phyloP scores from a whole-genome alignment of 2,329 filamentous ascomycete genomes.

The Penicillium sclerotiorum region DNA sequence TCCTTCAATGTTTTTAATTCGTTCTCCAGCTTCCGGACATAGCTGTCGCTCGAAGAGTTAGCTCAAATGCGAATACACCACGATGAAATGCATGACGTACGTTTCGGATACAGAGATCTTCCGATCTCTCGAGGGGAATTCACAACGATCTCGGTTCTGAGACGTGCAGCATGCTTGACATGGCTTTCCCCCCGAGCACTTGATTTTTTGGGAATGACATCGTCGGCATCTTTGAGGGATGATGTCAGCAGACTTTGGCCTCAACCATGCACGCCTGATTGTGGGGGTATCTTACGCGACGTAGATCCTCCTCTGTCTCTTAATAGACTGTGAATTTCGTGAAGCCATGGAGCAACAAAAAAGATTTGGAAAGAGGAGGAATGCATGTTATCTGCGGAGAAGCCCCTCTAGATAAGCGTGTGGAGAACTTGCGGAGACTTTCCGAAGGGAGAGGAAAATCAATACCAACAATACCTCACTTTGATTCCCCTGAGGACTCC shows the following conservation, averaged over 20 bases:
- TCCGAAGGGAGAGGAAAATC: background rate
- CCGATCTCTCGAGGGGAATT: slow-evolving; percentile 38
- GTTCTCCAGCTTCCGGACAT: slow-evolving; percentile 19
- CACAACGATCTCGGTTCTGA: slow-evolving; percentile 29
- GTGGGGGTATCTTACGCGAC: slow-evolving; percentile 8
- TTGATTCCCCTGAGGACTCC: too few species aligned
- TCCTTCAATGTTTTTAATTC: background rate
- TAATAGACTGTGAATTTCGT: background rate
- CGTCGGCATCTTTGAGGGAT: slow-evolving; percentile 28
- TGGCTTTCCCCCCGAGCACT: slow-evolving; percentile 41
- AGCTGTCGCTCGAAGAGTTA: slow-evolving; percentile 5
- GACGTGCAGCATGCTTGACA: slow-evolving; percentile 36
- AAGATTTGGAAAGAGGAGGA: background rate
- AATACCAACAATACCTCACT: slow-evolving; percentile 10
- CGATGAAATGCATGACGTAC: slow-evolving; percentile 12
- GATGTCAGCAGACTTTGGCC: background rate
- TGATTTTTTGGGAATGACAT: slow-evolving; percentile 43
- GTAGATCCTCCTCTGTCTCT: slow-evolving; percentile 13
- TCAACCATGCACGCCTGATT: too few species aligned
- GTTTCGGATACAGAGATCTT: slow-evolving; percentile 32
- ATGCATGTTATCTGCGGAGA: slow-evolving; percentile 3
- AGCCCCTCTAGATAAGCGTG: slow-evolving; percentile 2
- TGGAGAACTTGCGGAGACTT: background rate
- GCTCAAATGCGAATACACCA: background rate
- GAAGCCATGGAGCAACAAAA: background rate